Evolutionary conservation across 192 early-diverging fungal genomes (phyloP).

Genomic region (Umbelopsis vinacea): DNA sequence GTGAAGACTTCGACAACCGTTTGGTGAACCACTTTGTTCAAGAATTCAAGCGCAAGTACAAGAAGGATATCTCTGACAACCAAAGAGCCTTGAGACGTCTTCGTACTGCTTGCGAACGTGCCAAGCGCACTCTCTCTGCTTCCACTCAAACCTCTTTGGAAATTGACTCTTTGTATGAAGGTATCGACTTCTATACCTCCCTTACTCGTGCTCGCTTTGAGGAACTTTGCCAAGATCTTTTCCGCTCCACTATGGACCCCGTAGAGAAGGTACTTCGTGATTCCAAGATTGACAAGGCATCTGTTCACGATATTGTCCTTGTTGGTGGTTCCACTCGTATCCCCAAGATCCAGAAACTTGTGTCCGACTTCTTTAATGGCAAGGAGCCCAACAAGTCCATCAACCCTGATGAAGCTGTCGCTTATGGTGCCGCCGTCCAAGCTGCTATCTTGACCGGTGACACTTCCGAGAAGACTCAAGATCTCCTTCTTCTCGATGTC

Average conservation of each 20-base stretch:
- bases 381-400: constrained; percentile 99
- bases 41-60: constrained; percentile 99
- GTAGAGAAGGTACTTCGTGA: constrained; percentile 98
- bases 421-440: constrained; percentile 98
- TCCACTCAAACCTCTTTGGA: constrained; percentile 95
- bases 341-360: constrained; percentile 98
- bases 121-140: constrained; percentile 96
- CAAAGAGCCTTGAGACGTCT: constrained; percentile 96
- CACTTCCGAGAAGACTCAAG: constrained; percentile 96
- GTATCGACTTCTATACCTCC: constrained; percentile 98
- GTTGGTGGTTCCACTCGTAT: constrained; percentile 99
- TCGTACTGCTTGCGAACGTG: constrained; percentile 97
- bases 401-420: constrained; percentile 99
- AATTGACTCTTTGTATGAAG: constrained; percentile 98
- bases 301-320: constrained; percentile 94
- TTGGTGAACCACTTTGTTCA: constrained; percentile 93
- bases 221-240: constrained; percentile 97
- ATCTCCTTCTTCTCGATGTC: constrained; percentile 93
- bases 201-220: constrained; percentile 99
- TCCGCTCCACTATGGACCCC: constrained; percentile 94
- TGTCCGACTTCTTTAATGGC: constrained; percentile 98
- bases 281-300: constrained; percentile 94
- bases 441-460: constrained; percentile 96
- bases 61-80: constrained; percentile 93
- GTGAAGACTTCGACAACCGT: constrained; percentile 99